Base-by-base conservation (phyloP, 768 basidiomycete species). In the Lentinula aciculospora region DNA sequence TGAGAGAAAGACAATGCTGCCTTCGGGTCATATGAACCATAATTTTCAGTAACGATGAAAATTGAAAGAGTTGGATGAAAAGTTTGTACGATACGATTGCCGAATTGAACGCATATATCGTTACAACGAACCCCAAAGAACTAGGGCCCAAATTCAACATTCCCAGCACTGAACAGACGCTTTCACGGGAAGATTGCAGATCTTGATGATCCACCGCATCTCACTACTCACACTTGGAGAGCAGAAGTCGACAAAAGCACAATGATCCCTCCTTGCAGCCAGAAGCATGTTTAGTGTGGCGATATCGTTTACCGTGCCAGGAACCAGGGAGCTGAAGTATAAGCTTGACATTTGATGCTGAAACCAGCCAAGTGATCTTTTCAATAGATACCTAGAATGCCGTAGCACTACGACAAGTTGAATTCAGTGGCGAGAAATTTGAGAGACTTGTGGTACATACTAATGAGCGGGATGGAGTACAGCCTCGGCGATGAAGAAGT, bases 371-470 rank as follows among this genome's bases (percentile, higher is more conserved):
- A 15, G 21, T 13, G 7, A 15, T 27, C 44, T 8, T 44, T 21
- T 44, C 10, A 7, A 25, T 17, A 28, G 10, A 50, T 50, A 8
- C 49, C 49, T 50, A 50, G 49, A 50, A 50, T 50, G 49, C 49
- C 49, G 49, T 50, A 50, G 49, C 28, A 50, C n/a, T n/a, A n/a
- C 28, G 49, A 50, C 29, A 36, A 36, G 29, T 19, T 50, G 49
- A 50, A 50, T 50, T 32, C n/a, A 36, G 32, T 44, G 46, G 29
- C 46, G 29, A 31, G 17, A 7, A 46, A 23, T 23, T 46, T 23
- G 44, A 48, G 46, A 48, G 46, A 48, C 46, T 48, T 48, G 29
- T 44, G 46, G 25, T 28, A 31, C 28, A 29, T n/a, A 28, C 46
- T 17, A 17, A 5, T 9, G 46, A 27, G 36, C 32, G 32, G 32